Conservation (phyloP, 208 protist genomes). For the Wallacemonas sp. region DNA sequence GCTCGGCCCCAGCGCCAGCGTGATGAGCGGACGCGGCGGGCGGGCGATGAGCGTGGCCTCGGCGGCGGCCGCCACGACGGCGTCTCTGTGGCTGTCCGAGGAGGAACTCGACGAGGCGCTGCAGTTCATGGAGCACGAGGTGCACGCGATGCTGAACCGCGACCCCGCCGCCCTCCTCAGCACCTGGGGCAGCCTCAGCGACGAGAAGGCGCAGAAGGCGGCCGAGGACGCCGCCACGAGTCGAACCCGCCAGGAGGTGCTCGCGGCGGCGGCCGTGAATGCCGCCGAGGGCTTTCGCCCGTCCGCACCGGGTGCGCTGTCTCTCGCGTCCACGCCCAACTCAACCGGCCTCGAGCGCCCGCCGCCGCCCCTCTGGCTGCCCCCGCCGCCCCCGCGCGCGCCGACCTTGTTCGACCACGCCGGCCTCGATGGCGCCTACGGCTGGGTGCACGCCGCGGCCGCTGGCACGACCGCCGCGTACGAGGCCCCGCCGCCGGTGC, state of each 20-base stretch:
- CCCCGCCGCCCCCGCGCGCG: not conserved
- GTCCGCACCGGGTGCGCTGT: not conserved
- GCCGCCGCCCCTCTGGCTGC: not conserved
- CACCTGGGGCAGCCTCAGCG: constrained; percentile 34
- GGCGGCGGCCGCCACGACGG: constrained; percentile 3
- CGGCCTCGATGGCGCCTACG: constrained; percentile 11
- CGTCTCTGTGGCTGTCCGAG: constrained; percentile 3
- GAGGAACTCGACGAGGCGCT: constrained; percentile 25
- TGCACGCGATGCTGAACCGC: constrained; percentile 16
- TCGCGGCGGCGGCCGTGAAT: not conserved
- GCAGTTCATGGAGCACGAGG: constrained; percentile 34
- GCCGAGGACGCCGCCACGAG: constrained; percentile 13
- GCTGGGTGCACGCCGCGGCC: constrained; percentile 1
- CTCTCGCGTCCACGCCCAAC: not conserved
- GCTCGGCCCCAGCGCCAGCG: not conserved
- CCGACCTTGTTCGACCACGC: constrained; percentile 9
- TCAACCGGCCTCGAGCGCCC: not conserved
- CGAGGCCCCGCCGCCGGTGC: constrained; percentile 1
- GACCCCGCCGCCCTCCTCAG: constrained; percentile 21
- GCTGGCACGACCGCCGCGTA: not conserved
- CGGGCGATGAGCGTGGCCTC: not conserved
- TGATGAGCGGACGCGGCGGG: not conserved
- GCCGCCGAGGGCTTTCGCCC: not conserved
- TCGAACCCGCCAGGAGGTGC: not conserved
- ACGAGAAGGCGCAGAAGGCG: constrained; percentile 1